phyloP scores from a whole-genome alignment of 148 eudicot genomes.

The Amaranthus palmeri region DNA sequence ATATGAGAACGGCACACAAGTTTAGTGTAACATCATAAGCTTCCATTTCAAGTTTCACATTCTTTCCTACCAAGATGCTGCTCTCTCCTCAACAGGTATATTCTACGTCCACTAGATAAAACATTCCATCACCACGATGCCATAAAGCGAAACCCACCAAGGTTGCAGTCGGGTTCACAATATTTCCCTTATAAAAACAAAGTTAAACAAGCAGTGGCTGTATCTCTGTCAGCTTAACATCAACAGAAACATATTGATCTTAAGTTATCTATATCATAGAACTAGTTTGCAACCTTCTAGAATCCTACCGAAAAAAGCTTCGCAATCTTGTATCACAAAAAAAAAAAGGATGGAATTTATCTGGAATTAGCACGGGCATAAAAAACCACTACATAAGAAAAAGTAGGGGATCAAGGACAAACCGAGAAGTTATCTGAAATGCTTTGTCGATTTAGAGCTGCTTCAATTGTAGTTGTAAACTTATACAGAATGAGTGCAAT shows the following conservation, averaged over 20 bases:
- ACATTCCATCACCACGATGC: too few species aligned
- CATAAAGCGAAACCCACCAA: too few species aligned
- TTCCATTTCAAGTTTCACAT: background rate
- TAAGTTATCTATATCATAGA: background rate
- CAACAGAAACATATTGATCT: too few species aligned
- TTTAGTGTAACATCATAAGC: background rate
- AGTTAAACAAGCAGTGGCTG: background rate
- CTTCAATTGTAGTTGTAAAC: constrained; percentile 76
- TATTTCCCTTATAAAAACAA: background rate
- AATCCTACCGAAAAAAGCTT: background rate
- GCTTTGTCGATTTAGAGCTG: constrained; percentile 71
- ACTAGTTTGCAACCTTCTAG: background rate
- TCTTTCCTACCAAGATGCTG: background rate
- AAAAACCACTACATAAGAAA: background rate
- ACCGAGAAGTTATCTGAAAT: constrained; percentile 82
- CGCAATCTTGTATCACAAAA: background rate
- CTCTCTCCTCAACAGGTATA: background rate
- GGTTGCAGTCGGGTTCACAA: too few species aligned
- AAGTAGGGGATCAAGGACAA: constrained; percentile 19
- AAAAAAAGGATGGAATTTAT: background rate
- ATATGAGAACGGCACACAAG: background rate
- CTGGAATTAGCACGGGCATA: background rate
- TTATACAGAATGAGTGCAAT: constrained; percentile 84
- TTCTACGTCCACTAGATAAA: too few species aligned
- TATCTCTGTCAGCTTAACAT: background rate